Evolutionary conservation across 306 rosid species (phyloP).

Genomic region (Cucurbita ficifolia): DNA sequence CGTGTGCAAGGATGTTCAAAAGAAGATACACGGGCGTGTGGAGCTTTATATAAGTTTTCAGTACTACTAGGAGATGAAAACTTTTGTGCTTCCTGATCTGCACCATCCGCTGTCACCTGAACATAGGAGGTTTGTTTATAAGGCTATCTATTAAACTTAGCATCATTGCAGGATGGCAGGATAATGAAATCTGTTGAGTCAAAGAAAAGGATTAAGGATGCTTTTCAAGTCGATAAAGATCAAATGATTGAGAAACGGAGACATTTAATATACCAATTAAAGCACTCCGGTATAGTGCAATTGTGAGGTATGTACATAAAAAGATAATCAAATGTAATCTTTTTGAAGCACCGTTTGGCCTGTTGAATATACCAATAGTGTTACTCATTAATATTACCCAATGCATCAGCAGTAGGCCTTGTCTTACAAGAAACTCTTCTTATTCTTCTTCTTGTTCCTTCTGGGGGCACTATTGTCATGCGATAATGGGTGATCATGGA

Average conservation of each 20-base stretch:
- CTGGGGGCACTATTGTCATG: not conserved
- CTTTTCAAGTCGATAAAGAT: not conserved
- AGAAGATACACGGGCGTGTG: slow-evolving; percentile 69
- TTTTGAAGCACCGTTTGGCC: not conserved
- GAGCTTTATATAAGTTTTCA: slow-evolving; percentile 45
- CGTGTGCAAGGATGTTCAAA: slow-evolving; percentile 65
- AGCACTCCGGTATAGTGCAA: not conserved
- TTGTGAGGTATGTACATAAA: not conserved
- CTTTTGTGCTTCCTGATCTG: slow-evolving; percentile 32
- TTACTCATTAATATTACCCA: not conserved
- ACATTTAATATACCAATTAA: not conserved
- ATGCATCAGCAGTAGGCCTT: not conserved
- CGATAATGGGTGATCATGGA: not conserved
- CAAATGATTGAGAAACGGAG: not conserved
- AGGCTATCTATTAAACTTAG: not conserved
- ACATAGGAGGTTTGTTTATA: not conserved
- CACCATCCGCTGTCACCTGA: slow-evolving; percentile 28
- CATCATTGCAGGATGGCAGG: not conserved
- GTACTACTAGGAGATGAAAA: slow-evolving; percentile 14
- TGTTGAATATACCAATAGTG: not conserved
- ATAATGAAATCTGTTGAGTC: not conserved
- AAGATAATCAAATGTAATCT: not conserved
- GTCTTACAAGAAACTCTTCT: not conserved
- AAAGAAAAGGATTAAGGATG: not conserved
- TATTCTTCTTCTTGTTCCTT: not conserved